Base-by-base conservation (phyloP, 371 early-diverging fungal species). In the Lichtheimia ramosa region DNA sequence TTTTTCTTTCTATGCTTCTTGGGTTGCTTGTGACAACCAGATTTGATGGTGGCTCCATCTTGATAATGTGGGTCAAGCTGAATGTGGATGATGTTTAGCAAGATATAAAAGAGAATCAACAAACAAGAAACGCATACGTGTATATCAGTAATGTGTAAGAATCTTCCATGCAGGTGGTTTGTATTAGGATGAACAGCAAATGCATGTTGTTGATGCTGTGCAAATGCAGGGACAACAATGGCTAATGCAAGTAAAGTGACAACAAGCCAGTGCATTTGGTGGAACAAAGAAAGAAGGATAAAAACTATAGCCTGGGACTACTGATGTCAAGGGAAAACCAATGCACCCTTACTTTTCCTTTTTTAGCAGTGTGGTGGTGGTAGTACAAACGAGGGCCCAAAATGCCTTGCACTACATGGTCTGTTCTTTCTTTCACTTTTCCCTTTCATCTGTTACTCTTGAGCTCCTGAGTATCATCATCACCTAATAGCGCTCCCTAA, bases 141-240 rank as follows among this genome's bases (percentile, higher is more conserved):
- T 42, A 89, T 71, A 57, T 89, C 89, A 0, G 88, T 89, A 23
- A 89, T 86, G 51, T 89, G 89, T 23, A 89, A 62, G 62, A 85
- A 89, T 21, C 61, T 65, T 5, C 83, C 83, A 48, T 64, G 58
- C 15, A 71, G 58, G 46, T 27, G 58, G 46, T 27, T 16, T 43
- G 57, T 39, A 12, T 13, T 15, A 5, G 28, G 21, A 21, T 43
- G 48, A 20, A 24, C 40, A 25, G 34, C 25, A 21, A 58, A 51
- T 15, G 59, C 13, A 34, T 48, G 59, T 42, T 58, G 50, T 24
- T 58, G 59, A 15, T 51, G 41, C 42, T n/a, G 34, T 41, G 24
- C 50, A 18, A 14, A 7, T 55, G 42, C 13, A 20, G 24, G 34
- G 34, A 34, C 15, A 13, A 46, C 43, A 21, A 23, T 43, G 41